These are phyloP conservation scores for Termitomyces sp. DNA, from an alignment of 1,284 basidiomycete species.

Conservation along the genomic window DNA sequence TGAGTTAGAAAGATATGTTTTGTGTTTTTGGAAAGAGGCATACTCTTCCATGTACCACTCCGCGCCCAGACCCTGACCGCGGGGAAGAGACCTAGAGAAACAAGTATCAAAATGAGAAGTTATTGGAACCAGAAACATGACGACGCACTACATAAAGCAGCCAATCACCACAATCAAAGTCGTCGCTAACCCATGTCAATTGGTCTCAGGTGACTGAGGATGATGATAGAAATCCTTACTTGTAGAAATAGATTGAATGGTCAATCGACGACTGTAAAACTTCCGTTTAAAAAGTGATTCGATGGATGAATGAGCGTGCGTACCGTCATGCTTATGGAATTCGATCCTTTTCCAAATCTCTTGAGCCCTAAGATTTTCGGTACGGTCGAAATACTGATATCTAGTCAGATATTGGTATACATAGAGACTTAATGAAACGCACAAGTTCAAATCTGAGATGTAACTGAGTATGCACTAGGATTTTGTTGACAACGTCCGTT, in stretches of 20 bases:
- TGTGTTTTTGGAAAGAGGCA: slow-evolving; percentile 19
- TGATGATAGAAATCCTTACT: slow-evolving; percentile 36
- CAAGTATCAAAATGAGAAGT: neutral
- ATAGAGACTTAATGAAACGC: slow-evolving; percentile 20
- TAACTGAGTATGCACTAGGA: slow-evolving; percentile 80
- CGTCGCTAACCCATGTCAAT: slow-evolving; percentile 40
- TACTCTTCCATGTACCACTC: slow-evolving; percentile 70
- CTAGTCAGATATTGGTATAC: slow-evolving; percentile 7
- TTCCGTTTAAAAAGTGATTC: neutral
- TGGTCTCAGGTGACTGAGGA: neutral
- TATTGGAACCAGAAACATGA: slow-evolving; percentile 1
- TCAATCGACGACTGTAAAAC: slow-evolving; percentile 68
- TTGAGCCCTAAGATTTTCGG: slow-evolving; percentile 64
- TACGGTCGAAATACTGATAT: slow-evolving; percentile 59
- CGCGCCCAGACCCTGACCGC: slow-evolving; percentile 67
- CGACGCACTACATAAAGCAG: slow-evolving; percentile 71
- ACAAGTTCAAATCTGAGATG: slow-evolving; percentile 83
- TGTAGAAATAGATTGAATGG: slow-evolving; percentile 83
- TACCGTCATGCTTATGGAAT: slow-evolving; percentile 67
- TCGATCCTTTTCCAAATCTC: slow-evolving; percentile 39
- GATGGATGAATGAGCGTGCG: slow-evolving; percentile 20
- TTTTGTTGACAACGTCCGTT: neutral
- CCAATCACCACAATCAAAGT: slow-evolving; percentile 77
- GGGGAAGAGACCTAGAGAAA: slow-evolving; percentile 55
- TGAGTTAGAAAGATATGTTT: slow-evolving; percentile 1